These are phyloP conservation scores for Withania somnifera DNA, from an alignment of 305 asterid genomes.

Conservation along the genomic window DNA sequence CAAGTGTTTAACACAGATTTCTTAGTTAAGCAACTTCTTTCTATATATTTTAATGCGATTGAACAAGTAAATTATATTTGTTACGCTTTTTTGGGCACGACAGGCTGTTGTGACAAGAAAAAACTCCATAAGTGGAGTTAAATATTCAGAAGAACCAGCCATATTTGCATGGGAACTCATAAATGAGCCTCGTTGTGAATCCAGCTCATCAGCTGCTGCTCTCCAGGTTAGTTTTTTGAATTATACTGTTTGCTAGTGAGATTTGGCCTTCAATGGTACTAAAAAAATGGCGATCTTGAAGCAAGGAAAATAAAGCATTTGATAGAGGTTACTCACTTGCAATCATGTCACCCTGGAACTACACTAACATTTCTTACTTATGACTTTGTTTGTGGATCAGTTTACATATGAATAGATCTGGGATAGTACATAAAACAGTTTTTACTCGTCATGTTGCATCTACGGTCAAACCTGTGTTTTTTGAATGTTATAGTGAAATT, in stretches of 20 bases:
- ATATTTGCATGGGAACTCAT: constrained; percentile 72
- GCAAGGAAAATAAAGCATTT: neutral
- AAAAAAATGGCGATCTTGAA: neutral
- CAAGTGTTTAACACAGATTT: neutral
- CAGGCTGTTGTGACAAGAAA: constrained; percentile 42
- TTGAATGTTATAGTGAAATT: neutral
- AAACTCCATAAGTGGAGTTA: constrained; percentile 37
- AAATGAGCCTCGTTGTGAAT: constrained; percentile 58
- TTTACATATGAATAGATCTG: neutral
- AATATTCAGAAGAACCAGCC: constrained; percentile 44
- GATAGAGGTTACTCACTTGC: neutral
- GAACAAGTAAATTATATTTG: neutral
- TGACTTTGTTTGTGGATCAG: neutral
- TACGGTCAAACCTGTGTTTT: neutral
- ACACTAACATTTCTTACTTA: neutral
- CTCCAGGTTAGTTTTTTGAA: constrained; percentile 31
- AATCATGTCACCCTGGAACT: neutral
- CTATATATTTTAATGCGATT: neutral
- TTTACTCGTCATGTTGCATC: neutral
- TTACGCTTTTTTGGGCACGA: neutral
- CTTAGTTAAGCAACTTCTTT: neutral
- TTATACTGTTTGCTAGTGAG: neutral
- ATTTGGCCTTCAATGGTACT: neutral
- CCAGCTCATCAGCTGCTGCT: constrained; percentile 29
- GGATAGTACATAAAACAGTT: neutral